Base-by-base conservation (phyloP, 2,329 filamentous ascomycete genomes). In the Claviceps monticola region DNA sequence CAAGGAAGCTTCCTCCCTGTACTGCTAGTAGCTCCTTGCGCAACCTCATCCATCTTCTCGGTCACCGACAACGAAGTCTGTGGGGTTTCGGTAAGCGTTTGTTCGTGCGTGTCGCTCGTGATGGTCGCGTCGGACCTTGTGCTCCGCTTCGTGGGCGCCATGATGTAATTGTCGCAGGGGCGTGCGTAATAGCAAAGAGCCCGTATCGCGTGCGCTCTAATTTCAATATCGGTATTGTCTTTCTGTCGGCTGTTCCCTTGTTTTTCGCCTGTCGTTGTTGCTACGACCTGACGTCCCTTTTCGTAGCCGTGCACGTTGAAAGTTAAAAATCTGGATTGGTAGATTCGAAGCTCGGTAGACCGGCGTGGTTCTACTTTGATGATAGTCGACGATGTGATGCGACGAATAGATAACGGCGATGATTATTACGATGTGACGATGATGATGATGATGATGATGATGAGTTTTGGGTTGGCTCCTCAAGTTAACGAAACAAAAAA, bases 1-100 rank as follows among this genome's bases (percentile, higher is more conserved):
- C 54, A 54, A 3, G 76, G 75, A 23, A 80, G 60, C 57, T 64
- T 68, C 29, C 44, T 38, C 26, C 39, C 46, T 23, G 52, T 37
- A 14, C 34, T 38, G 9, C 49, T 26, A 5, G 29, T 34, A 4
- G 23, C 51, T 39, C 26, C 29, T 11, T 50, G 50, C 21, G 48
- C 51, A 9, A 48, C 50, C 45, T 21, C 51, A 39, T 51, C 52
- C 49, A 58, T 37, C 14, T 56, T 56, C 7, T 46, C 16, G n/a
- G 52, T 52, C 26, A 58, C 57, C 48, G 57, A 26, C 48, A 56
- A 26, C 17, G 46, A 21, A 36, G 36, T n/a, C 13, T 49, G 38
- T 7, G 29, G 29, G 9, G 38, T 21, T 14, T 29, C 37, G 13
- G 36, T 46, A 11, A 13, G 11, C 21, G 3, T 34, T 34, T 29